Conservation (phyloP, 2,329 filamentous ascomycete species). For the Sporothrix pallida region DNA sequence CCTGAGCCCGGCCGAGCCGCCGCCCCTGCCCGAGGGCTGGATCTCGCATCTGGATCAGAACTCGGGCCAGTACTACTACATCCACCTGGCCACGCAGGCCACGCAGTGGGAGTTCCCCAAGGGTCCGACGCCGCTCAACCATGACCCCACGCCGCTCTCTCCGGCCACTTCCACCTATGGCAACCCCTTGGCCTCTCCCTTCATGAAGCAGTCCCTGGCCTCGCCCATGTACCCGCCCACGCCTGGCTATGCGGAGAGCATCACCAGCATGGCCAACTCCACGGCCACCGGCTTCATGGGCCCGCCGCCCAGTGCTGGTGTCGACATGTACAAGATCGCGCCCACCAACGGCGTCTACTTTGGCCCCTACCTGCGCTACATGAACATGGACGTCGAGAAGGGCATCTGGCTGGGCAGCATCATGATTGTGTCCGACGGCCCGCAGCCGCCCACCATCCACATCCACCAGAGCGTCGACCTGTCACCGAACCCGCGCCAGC, state of each 20-base stretch:
- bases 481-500: constrained; percentile 88
- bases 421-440: constrained; percentile 86
- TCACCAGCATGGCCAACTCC: constrained; percentile 78
- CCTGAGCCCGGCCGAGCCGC: constrained; percentile 77
- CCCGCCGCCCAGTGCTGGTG: constrained; percentile 84
- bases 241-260: constrained; percentile 83
- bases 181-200: constrained; percentile 73
- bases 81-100: constrained; percentile 90
- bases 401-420: constrained; percentile 94
- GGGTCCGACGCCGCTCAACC: constrained; percentile 84
- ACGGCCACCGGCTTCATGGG: constrained; percentile 83
- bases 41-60: constrained; percentile 95
- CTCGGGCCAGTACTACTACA: constrained; percentile 98
- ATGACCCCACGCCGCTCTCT: constrained; percentile 82
- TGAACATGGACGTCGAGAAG: constrained; percentile 94
- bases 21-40: constrained; percentile 95
- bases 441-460: constrained; percentile 94
- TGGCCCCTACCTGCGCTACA: constrained; percentile 92
- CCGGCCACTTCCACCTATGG: constrained; percentile 79
- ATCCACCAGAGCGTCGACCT: constrained; percentile 89
- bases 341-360: constrained; percentile 98
- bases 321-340: constrained; percentile 91
- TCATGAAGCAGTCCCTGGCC: constrained; percentile 70
- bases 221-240: constrained; percentile 86
- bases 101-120: constrained; percentile 99